These are phyloP conservation scores for Boletus sensibilis DNA, from an alignment of 768 basidiomycete species.

Conservation along the genomic window DNA sequence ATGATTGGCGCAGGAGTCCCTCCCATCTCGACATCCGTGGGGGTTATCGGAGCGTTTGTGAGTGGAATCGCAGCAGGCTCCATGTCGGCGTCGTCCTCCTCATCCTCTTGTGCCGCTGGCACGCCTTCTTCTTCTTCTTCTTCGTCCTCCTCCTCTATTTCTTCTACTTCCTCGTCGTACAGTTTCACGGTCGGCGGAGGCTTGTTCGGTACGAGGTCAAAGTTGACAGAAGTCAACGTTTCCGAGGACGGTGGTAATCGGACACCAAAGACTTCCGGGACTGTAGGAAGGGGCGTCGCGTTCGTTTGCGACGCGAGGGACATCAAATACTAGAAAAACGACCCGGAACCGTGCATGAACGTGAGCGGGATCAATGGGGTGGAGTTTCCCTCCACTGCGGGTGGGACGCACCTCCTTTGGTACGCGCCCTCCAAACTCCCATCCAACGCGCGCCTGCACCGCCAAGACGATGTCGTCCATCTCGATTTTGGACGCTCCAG, in stretches of 20 bases:
- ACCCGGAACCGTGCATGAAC: background rate
- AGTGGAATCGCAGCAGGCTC: conserved; percentile 56
- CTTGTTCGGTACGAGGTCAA: conserved; percentile 83
- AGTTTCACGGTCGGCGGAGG: conserved; percentile 74
- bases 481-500: conserved; percentile 64
- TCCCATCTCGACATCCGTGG: conserved; percentile 63
- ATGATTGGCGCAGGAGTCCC: conserved; percentile 33
- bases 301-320: conserved; percentile 85
- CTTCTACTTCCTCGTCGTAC: conserved; percentile 80
- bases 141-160: conserved; percentile 57
- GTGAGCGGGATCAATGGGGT: background rate
- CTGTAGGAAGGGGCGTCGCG: conserved; percentile 72
- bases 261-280: conserved; percentile 87
- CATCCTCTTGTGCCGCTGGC: conserved; percentile 50
- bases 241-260: conserved; percentile 70
- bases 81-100: conserved; percentile 61
- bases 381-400: background rate
- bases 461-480: conserved; percentile 80
- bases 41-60: conserved; percentile 39
- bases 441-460: conserved; percentile 85
- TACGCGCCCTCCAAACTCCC: conserved; percentile 88
- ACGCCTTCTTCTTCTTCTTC: conserved; percentile 16
- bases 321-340: conserved; percentile 58
- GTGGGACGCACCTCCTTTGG: conserved; percentile 72
- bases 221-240: conserved; percentile 77